Evolutionary conservation across 1,284 basidiomycete species (phyloP).

Genomic region (Trichosporon faecale): DNA sequence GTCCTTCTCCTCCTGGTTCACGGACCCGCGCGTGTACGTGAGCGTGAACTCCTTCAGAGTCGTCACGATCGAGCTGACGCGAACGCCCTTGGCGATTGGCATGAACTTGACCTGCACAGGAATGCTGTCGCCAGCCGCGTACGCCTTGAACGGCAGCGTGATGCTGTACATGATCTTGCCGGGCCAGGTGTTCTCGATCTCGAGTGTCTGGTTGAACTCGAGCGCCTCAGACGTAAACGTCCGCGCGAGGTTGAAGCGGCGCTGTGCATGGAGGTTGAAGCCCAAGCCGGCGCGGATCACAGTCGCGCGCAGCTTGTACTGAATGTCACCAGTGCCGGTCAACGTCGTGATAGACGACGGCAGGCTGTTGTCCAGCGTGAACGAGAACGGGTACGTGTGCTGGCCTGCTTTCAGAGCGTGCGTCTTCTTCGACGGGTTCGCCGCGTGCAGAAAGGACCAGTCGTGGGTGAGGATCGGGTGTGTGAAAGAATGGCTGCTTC

Average conservation of each 20-base stretch:
- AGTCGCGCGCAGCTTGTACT: conserved; percentile 81
- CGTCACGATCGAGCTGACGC: conserved; percentile 65
- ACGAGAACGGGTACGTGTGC: conserved; percentile 68
- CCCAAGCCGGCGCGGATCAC: conserved; percentile 64
- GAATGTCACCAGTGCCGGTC: conserved; percentile 61
- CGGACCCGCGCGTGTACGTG: conserved; percentile 61
- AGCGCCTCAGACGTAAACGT: conserved; percentile 75
- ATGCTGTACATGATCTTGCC: conserved; percentile 90
- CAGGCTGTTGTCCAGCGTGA: conserved; percentile 76
- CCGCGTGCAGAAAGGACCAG: conserved; percentile 61
- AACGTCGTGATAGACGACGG: conserved; percentile 70
- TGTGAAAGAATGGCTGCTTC: conserved; percentile 53
- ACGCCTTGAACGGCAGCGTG: conserved; percentile 60
- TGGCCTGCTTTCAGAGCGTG: conserved; percentile 72
- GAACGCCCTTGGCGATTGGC: conserved; percentile 77
- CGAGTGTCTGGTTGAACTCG: conserved; percentile 91
- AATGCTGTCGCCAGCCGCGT: conserved; percentile 80
- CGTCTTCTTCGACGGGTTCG: conserved; percentile 68
- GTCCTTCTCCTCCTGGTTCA: conserved; percentile 56
- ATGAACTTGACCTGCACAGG: conserved; percentile 80
- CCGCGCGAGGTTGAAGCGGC: conserved; percentile 66
- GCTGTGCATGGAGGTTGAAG: conserved; percentile 67
- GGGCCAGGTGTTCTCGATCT: conserved; percentile 92
- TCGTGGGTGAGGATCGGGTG: conserved; percentile 75
- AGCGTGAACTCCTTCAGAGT: conserved; percentile 68